These are phyloP conservation scores for Aspergillus carbonarius DNA, from an alignment of 2,329 filamentous ascomycete species.

Conservation along the genomic window DNA sequence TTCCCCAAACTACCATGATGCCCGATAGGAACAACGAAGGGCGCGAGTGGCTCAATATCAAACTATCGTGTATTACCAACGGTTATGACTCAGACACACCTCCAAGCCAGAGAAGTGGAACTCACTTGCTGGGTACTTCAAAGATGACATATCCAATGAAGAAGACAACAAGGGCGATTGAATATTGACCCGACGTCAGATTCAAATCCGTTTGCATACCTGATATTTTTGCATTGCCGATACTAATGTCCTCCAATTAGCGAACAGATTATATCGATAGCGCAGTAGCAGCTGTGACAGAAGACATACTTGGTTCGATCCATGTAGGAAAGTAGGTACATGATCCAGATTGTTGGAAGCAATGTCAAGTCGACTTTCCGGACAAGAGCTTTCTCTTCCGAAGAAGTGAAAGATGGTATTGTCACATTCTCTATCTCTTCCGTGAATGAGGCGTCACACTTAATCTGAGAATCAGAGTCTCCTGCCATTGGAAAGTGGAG, in stretches of 20 bases:
- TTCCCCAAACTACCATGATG: conserved; percentile 57
- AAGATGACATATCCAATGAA: conserved; percentile 55
- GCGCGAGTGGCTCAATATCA: conserved; percentile 51
- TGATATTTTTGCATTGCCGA: conserved; percentile 28
- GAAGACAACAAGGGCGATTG: conserved; percentile 54
- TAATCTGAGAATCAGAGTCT: neutral
- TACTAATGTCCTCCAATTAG: conserved; percentile 6
- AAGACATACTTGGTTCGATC: conserved; percentile 3
- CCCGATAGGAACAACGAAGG: conserved; percentile 53
- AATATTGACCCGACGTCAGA: conserved; percentile 47
- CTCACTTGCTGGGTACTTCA: conserved; percentile 53
- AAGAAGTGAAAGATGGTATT: neutral
- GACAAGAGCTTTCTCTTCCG: conserved; percentile 47
- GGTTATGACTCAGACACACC: neutral
- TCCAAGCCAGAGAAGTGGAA: neutral
- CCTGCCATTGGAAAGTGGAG: neutral
- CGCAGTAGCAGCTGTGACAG: neutral
- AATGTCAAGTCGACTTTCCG: conserved; percentile 48
- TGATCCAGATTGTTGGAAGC: conserved; percentile 51
- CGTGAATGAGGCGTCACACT: neutral
- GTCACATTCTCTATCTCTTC: neutral
- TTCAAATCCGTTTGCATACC: conserved; percentile 23
- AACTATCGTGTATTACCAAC: conserved; percentile 1
- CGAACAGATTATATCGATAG: neutral
- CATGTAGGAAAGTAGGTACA: conserved; percentile 53